Percentiles rank a stretch among this genome's conserved stretches.
Evolutionary conservation across 2,329 filamentous ascomycete species (phyloP).

Genomic region (Stylonectria norvegica): DNA sequence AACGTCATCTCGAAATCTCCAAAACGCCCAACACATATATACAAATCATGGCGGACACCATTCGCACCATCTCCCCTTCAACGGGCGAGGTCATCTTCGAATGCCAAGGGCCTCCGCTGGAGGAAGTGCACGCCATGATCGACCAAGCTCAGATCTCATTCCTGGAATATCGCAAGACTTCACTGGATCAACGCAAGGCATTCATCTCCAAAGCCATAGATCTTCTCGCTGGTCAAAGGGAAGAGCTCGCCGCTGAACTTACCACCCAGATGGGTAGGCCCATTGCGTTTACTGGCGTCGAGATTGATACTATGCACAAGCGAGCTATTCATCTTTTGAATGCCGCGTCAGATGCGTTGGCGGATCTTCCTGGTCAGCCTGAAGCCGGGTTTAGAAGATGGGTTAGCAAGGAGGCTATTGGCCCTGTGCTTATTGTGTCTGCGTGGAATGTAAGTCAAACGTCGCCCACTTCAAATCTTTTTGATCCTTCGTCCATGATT

Average conservation of each 20-base stretch:
- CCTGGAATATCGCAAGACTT: conserved; percentile 1
- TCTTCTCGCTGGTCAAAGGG: neutral
- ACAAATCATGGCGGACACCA: conserved; percentile 6
- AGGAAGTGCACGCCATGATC: conserved; percentile 55
- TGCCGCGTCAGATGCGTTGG: conserved; percentile 73
- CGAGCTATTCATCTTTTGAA: conserved; percentile 82
- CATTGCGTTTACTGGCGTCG: conserved; percentile 79
- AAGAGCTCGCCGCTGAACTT: conserved; percentile 54
- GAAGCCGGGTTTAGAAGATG: conserved; percentile 89
- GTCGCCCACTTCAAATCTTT: too few relatives aligned
- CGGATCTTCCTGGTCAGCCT: conserved; percentile 75
- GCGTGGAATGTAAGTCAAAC: conserved; percentile 88
- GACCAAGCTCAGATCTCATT: neutral
- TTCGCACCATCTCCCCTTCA: conserved; percentile 62
- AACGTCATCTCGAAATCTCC: too few relatives aligned
- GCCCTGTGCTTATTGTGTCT: conserved; percentile 84
- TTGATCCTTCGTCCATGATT: neutral
- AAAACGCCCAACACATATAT: too few relatives aligned
- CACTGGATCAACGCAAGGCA: neutral
- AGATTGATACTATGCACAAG: conserved; percentile 81
- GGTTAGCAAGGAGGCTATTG: conserved; percentile 83
- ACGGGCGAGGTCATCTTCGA: conserved; percentile 65
- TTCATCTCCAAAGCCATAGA: neutral
- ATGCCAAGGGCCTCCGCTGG: conserved; percentile 55
- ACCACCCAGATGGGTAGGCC: conserved; percentile 95